Percentiles rank a stretch among this genome's conserved stretches.
These are phyloP conservation scores for Xylaria hypoxylon DNA, from an alignment of 2,329 filamentous ascomycete species.

Conservation along the genomic window DNA sequence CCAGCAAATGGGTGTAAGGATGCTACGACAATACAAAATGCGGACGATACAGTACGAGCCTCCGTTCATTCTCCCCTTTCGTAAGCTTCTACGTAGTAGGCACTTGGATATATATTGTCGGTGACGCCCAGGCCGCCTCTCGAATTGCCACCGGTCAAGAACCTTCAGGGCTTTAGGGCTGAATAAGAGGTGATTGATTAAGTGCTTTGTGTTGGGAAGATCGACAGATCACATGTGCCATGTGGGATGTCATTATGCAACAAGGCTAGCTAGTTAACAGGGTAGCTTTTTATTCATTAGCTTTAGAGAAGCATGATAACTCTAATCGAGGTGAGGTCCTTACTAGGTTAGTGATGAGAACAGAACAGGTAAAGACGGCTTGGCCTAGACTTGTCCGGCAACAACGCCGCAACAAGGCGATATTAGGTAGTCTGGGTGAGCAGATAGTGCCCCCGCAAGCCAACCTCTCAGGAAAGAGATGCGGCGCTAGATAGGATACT, in stretches of 20 bases:
- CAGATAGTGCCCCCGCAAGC: not conserved
- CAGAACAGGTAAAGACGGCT: constrained; percentile 10
- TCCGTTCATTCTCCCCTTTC: not conserved
- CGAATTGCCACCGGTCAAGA: constrained; percentile 26
- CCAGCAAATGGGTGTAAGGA: constrained; percentile 26
- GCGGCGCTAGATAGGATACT: not conserved
- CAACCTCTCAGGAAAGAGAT: constrained; percentile 13
- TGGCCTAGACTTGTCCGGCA: constrained; percentile 1
- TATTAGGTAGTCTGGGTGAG: constrained; percentile 4
- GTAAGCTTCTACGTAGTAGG: no score
- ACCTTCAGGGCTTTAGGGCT: constrained; percentile 40
- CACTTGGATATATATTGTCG: constrained; percentile 33
- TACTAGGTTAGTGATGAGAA: not conserved
- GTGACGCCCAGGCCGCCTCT: constrained; percentile 26
- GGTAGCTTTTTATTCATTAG: not conserved
- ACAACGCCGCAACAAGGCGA: not conserved
- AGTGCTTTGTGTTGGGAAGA: constrained; percentile 36
- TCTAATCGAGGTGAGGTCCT: not conserved
- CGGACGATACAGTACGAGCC: constrained; percentile 12
- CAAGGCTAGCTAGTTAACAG: constrained; percentile 40
- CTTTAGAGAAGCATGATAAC: not conserved
- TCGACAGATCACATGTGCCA: constrained; percentile 44
- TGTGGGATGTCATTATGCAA: constrained; percentile 42
- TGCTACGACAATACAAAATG: constrained; percentile 20
- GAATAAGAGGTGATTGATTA: constrained; percentile 34